These are phyloP conservation scores for Megacollybia platyphylla DNA, from an alignment of 1,284 basidiomycete genomes.

Conservation along the genomic window DNA sequence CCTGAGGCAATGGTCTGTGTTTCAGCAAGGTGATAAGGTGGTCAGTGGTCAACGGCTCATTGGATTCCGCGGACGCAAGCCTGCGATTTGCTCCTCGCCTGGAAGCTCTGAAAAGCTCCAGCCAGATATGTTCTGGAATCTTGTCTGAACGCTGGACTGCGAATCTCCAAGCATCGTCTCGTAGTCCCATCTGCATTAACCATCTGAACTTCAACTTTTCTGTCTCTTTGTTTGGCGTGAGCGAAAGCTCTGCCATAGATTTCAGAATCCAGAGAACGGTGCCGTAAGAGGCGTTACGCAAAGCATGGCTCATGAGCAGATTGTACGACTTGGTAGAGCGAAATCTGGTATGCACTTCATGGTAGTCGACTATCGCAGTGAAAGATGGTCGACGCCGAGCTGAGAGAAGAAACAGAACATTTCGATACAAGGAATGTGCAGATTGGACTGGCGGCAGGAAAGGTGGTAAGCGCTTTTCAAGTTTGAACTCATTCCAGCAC, in stretches of 20 bases:
- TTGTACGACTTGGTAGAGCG: conserved; percentile 43
- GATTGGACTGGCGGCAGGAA: conserved; percentile 9
- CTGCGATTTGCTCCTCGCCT: conserved; percentile 15
- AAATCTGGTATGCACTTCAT: conserved; percentile 24
- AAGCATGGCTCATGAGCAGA: conserved; percentile 31
- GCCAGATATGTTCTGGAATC: conserved; percentile 34
- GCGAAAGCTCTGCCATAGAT: conserved; percentile 23
- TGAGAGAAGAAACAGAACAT: conserved; percentile 28
- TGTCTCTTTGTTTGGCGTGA: conserved; percentile 29
- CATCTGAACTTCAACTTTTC: conserved; percentile 34
- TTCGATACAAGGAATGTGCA: conserved; percentile 24
- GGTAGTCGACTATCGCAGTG: conserved; percentile 33
- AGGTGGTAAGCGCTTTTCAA: background rate
- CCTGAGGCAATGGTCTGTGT: background rate
- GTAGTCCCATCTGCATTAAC: conserved; percentile 31
- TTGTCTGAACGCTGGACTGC: conserved; percentile 1
- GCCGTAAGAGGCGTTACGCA: conserved; percentile 30
- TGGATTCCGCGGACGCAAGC: background rate
- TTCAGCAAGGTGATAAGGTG: background rate
- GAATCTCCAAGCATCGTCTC: conserved; percentile 33
- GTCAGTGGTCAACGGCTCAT: background rate
- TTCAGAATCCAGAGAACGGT: conserved; percentile 24
- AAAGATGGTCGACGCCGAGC: conserved; percentile 18
- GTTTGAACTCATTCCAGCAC: background rate
- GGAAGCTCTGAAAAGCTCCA: conserved; percentile 33